Base-by-base conservation (phyloP, 2,329 filamentous ascomycete species). In the Curvularia lunata region DNA sequence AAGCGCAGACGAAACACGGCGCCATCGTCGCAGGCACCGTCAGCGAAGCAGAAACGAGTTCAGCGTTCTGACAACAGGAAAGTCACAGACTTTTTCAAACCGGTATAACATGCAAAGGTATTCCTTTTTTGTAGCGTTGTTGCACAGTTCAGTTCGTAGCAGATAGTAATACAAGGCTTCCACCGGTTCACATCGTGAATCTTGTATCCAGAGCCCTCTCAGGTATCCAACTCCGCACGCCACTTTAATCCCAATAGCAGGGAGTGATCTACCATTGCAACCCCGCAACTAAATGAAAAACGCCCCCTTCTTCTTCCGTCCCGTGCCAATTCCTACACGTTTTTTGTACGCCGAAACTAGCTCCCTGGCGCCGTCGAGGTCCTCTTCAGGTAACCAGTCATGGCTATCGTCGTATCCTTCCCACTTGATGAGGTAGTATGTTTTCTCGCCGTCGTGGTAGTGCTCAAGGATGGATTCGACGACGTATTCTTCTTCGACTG, bases 341-440 rank as follows among this genome's bases (percentile, higher is more conserved):
- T 61, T 46, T 9, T 72, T 60, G 40, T 75, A 76, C 27, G 67
- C 66, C 0, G 52, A 27, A 8, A 75, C 62, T 38, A 75, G 9
- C 40, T 75, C 71, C 1, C 38, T 13, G 1, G 72, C 71, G 4
- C 71, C 68, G 2, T 56, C 61, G 7, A 75, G 59, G 19, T 73
- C 67, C 10, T 67, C 64, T 48, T 69, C 68, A 0, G 64, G 34
- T 4, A 75, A 52, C 73, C 74, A 76, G 45, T 74, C 71, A n/a
- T 65, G 59, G 2, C 63, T 65, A 27, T 74, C 68, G 7, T 71
- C 63, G 41, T 71, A 73, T 1, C 70, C 73, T 21, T 70, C 65
- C 74, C 74, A 76, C 37, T 74, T 74, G n/a, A 76, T 71, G 0
- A 71, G 67, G 28, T 72, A 76, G 52, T 64, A 71, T 3, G 63